phyloP scores from a whole-genome alignment of 2,329 filamentous ascomycete genomes.

The Aureobasidium sp. region DNA sequence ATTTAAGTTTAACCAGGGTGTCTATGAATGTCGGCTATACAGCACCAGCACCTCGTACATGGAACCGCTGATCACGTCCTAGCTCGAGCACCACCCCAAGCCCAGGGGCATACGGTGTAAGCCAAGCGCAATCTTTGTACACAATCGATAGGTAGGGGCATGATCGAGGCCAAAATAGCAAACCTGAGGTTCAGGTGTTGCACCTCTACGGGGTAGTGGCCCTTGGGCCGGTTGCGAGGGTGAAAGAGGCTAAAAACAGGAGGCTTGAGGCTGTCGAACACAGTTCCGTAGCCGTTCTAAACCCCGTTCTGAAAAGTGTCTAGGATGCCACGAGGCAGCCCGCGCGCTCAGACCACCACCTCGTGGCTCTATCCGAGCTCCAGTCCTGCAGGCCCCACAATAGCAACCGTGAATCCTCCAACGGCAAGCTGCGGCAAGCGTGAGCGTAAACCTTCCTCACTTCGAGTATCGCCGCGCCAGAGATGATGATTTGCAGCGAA shows the following conservation, averaged over 20 bases:
- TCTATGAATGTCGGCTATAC: not conserved
- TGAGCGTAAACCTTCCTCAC: not conserved
- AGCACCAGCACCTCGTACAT: not conserved
- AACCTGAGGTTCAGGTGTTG: not conserved
- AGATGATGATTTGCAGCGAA: slow-evolving; percentile 13
- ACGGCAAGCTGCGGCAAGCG: not conserved
- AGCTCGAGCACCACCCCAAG: not conserved
- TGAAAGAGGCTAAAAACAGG: not conserved
- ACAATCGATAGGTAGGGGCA: not conserved
- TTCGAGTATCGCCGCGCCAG: not conserved
- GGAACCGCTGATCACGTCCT: not conserved
- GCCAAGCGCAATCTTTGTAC: not conserved
- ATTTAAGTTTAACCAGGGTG: not conserved
- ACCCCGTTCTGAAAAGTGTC: not conserved
- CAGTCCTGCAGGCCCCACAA: slow-evolving; percentile 2
- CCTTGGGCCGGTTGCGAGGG: not conserved
- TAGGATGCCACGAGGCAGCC: slow-evolving; percentile 10
- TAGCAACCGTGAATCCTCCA: not conserved
- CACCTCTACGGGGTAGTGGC: not conserved
- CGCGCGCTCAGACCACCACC: not conserved
- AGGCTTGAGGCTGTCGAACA: not conserved
- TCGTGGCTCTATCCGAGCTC: slow-evolving; percentile 11
- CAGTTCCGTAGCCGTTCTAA: slow-evolving; percentile 4
- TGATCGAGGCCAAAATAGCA: not conserved
- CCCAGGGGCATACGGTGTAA: not conserved